Percentiles rank a stretch among this genome's conserved stretches.
Conservation (phyloP, 2,329 filamentous ascomycete genomes). For the Huntiella abstrusa region DNA sequence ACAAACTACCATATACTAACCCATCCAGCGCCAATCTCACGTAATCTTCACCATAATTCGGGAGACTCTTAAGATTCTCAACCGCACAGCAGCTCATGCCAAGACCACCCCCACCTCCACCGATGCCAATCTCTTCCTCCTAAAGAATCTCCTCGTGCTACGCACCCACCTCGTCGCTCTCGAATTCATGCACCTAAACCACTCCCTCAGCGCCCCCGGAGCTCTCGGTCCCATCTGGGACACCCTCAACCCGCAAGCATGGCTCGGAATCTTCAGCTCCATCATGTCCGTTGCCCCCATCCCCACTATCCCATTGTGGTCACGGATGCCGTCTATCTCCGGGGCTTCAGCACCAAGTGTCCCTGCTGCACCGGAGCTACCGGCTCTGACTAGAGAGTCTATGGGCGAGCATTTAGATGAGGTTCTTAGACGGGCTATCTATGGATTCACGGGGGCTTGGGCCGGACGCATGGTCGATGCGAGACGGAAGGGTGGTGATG, state of each 20-base stretch:
- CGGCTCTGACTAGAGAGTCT: conserved; percentile 29
- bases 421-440: conserved; percentile 41
- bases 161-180: conserved; percentile 94
- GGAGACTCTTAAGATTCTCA: conserved; percentile 69
- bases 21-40: conserved; percentile 28
- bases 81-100: conserved; percentile 55
- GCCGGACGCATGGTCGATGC: conserved; percentile 31
- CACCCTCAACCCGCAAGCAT: conserved; percentile 37
- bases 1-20: conserved; percentile 4
- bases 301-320: conserved; percentile 25
- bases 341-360: conserved; percentile 20
- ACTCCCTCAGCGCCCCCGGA: conserved; percentile 17
- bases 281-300: conserved; percentile 29
- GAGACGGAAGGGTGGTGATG: conserved; percentile 30
- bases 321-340: conserved; percentile 13
- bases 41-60: conserved; percentile 59
- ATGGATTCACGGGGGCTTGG: conserved; percentile 43
- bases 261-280: conserved; percentile 38
- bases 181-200: conserved; percentile 58
- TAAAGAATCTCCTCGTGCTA: conserved; percentile 83
- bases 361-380: background rate
- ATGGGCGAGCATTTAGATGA: conserved; percentile 48
- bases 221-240: conserved; percentile 45
- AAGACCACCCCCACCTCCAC: conserved; percentile 38
- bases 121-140: conserved; percentile 77